Evolutionary conservation across 2,329 filamentous ascomycete genomes (phyloP).

Genomic region (Hymenoscyphus fructigenus): DNA sequence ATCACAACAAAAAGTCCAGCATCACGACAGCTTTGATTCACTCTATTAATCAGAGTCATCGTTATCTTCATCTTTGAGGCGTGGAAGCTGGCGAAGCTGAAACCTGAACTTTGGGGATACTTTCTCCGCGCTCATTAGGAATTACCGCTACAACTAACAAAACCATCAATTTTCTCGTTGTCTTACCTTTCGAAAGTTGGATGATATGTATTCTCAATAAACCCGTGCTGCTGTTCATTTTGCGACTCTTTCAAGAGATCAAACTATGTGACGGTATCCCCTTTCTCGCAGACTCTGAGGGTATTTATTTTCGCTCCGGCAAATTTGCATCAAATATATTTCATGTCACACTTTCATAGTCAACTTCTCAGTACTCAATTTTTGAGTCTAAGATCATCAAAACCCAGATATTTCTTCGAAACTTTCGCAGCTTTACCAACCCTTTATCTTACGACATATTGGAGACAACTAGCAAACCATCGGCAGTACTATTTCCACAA

Average conservation of each 20-base stretch:
- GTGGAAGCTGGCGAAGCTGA: neutral
- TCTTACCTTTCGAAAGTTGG: neutral
- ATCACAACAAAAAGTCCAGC: neutral
- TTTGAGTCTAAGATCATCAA: too few species aligned
- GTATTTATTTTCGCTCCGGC: neutral
- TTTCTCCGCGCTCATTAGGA: neutral
- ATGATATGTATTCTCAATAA: neutral
- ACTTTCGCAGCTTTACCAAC: neutral
- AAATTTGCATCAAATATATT: neutral
- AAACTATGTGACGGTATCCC: neutral
- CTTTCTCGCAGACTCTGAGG: neutral
- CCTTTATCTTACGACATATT: neutral
- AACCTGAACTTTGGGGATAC: neutral
- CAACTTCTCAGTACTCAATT: too few species aligned
- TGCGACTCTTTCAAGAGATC: neutral
- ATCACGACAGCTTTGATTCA: neutral
- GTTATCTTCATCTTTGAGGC: neutral
- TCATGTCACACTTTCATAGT: too few species aligned
- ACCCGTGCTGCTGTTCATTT: too few species aligned
- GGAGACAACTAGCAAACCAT: neutral
- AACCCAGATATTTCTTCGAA: too few species aligned
- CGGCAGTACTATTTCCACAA: neutral
- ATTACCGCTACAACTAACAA: neutral
- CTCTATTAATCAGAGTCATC: neutral
- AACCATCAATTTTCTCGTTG: neutral